Conservation (phyloP, 495 filamentous ascomycete species). For the Xylaria cubensis region DNA sequence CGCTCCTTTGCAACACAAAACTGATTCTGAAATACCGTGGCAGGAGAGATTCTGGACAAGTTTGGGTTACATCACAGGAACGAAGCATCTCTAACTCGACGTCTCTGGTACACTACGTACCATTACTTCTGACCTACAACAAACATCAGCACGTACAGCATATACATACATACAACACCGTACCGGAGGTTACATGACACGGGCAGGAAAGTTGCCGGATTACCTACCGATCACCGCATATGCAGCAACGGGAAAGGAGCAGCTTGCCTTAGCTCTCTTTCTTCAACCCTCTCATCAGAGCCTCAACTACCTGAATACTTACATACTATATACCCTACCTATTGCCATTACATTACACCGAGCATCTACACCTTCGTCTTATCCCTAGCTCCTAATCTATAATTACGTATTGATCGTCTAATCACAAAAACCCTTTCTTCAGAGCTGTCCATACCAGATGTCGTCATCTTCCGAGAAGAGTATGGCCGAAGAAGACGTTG, state of each 20-base stretch:
- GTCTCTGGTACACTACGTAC: not conserved
- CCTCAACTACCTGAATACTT: conserved; percentile 18
- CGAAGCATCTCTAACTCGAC: not conserved
- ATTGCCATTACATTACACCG: not conserved
- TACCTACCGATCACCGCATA: conserved; percentile 16
- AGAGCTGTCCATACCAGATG: not conserved
- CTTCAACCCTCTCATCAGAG: conserved; percentile 14
- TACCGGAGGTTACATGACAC: conserved; percentile 4
- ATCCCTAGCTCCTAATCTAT: not conserved
- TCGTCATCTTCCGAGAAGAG: conserved; percentile 1
- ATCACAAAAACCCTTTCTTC: not conserved
- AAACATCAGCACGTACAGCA: not conserved
- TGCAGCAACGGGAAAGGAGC: conserved; percentile 12
- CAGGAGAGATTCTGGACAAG: conserved; percentile 9
- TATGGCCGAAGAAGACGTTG: conserved; percentile 34
- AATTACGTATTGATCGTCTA: not conserved
- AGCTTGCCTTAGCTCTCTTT: conserved; percentile 16
- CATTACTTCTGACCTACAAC: not conserved
- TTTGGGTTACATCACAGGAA: conserved; percentile 9
- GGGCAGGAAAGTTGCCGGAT: conserved; percentile 3
- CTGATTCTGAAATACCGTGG: conserved; percentile 2
- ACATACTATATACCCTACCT: not conserved
- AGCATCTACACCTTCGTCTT: not conserved
- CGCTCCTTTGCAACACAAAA: not conserved
- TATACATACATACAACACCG: not conserved